These are phyloP conservation scores for Leucogyrophana mollusca DNA, from an alignment of 768 basidiomycete genomes.

Conservation along the genomic window DNA sequence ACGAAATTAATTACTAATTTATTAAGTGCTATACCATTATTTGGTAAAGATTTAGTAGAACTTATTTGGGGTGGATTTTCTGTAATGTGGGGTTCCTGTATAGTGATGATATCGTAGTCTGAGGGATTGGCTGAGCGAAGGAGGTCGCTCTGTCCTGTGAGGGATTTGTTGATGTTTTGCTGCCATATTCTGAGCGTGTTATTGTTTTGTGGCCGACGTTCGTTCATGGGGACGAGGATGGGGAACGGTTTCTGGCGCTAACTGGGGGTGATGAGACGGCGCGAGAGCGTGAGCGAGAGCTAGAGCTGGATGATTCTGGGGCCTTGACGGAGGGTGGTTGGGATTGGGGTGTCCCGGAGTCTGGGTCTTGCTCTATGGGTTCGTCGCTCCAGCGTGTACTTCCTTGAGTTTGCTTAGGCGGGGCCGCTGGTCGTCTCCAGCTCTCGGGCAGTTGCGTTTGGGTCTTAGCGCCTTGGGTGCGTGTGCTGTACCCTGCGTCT, in stretches of 20 bases:
- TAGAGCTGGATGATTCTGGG: no score
- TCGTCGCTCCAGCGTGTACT: no score
- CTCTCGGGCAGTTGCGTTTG: neutral
- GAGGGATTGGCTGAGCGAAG: conserved; percentile 1
- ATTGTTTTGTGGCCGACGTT: neutral
- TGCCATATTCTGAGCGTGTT: conserved; percentile 14
- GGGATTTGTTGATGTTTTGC: conserved; percentile 30
- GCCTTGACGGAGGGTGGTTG: no score
- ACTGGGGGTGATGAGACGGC: no score
- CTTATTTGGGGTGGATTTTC: no score
- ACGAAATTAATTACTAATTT: conserved; percentile 5
- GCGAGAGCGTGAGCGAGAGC: no score
- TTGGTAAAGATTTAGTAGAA: neutral
- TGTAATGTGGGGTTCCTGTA: conserved; percentile 41
- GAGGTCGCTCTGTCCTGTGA: conserved; percentile 5
- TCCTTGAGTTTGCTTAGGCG: no score
- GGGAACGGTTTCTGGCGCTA: neutral
- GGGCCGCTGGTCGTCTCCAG: neutral
- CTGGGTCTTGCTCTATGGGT: no score
- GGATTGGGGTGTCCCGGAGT: no score
- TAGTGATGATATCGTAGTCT: conserved; percentile 22
- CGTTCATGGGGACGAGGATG: neutral
- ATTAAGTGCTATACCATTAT: neutral
- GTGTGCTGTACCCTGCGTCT: neutral
- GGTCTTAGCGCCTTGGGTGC: neutral